These are phyloP conservation scores for Beta vulgaris DNA, from an alignment of 148 eudicot species.

Conservation along the genomic window DNA sequence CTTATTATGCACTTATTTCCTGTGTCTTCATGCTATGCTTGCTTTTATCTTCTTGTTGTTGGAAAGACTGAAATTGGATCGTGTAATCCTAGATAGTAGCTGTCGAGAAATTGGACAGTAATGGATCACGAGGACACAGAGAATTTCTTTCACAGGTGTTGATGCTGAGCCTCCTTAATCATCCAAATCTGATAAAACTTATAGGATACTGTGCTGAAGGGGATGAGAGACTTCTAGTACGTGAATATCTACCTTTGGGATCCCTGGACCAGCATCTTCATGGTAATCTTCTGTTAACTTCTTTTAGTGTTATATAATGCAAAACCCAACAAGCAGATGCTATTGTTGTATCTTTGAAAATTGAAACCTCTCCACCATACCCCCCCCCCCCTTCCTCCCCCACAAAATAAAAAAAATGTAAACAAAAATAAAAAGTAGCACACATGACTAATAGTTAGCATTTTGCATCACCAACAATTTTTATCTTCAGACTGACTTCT, in stretches of 20 bases:
- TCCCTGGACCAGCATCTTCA: constrained; percentile 64
- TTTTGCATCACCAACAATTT: neutral
- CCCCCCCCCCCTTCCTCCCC: too few relatives aligned
- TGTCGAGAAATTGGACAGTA: constrained; percentile 44
- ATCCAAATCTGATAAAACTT: constrained; percentile 43
- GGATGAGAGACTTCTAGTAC: constrained; percentile 64
- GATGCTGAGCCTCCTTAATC: constrained; percentile 46
- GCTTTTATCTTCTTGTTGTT: neutral
- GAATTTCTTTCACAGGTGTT: constrained; percentile 51
- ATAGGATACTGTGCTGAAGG: constrained; percentile 64
- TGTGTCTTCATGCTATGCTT: neutral
- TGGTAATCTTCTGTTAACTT: neutral
- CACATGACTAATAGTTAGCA: neutral
- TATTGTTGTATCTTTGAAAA: neutral
- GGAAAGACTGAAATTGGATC: neutral
- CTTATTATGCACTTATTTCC: neutral
- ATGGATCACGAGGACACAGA: constrained; percentile 47
- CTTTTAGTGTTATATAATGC: neutral
- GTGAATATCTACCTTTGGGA: constrained; percentile 58
- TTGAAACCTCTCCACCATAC: too few relatives aligned
- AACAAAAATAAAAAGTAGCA: too few relatives aligned
- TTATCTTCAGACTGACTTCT: neutral
- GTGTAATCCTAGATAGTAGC: constrained; percentile 33
- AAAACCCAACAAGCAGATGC: neutral
- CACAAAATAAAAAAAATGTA: too few relatives aligned